These are phyloP conservation scores for Solanum appendiculatum DNA, from an alignment of 257 asterid genomes.

Conservation along the genomic window DNA sequence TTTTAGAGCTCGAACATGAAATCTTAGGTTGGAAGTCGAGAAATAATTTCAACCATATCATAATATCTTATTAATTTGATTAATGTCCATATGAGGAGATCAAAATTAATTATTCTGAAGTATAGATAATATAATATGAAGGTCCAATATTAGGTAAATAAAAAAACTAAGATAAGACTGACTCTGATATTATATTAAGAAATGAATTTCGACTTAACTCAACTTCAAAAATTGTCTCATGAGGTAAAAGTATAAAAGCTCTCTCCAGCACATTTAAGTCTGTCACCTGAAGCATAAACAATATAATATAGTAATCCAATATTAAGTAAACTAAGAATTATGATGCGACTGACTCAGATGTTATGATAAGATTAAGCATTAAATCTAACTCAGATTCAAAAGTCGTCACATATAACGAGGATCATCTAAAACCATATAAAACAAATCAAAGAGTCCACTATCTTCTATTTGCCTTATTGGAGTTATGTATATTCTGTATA, in stretches of 20 bases:
- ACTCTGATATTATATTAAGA: background rate
- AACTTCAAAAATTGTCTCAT: background rate
- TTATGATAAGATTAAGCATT: background rate
- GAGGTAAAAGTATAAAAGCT: background rate
- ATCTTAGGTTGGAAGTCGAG: background rate
- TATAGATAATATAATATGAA: background rate
- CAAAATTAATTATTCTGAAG: background rate
- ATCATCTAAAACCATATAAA: background rate
- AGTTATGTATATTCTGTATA: background rate
- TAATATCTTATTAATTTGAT: background rate
- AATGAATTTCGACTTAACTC: background rate
- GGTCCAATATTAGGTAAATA: background rate
- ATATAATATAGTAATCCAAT: background rate
- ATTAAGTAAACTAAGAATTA: no score
- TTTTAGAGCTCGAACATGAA: background rate
- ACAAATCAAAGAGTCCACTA: background rate
- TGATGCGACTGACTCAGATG: background rate
- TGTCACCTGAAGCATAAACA: background rate
- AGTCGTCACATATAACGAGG: no score
- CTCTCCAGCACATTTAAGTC: background rate
- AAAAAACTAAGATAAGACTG: background rate
- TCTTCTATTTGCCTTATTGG: background rate
- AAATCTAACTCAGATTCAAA: background rate
- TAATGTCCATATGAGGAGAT: background rate
- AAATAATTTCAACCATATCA: no score